These are phyloP conservation scores for Metschnikowia matae DNA, from an alignment of 805 yeast genomes.

Conservation along the genomic window DNA sequence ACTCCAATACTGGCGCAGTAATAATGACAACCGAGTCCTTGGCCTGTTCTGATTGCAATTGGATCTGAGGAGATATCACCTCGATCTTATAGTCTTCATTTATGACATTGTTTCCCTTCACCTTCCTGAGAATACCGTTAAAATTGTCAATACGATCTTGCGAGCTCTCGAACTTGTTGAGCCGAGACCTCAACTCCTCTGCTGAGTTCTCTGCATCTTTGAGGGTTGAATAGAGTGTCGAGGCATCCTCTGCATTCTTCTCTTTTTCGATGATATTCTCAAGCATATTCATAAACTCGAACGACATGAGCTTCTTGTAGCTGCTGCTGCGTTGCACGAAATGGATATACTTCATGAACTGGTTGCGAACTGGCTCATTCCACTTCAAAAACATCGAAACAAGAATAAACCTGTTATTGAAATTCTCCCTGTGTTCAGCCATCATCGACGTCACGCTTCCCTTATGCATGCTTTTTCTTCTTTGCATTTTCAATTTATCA, in stretches of 20 bases:
- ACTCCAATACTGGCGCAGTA: constrained; percentile 68
- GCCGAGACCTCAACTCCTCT: background rate
- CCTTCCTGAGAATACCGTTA: constrained; percentile 27
- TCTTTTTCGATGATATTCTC: constrained; percentile 28
- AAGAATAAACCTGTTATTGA: constrained; percentile 37
- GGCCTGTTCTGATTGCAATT: constrained; percentile 35
- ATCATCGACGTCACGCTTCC: constrained; percentile 8
- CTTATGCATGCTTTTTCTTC: constrained; percentile 5
- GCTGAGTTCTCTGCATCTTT: background rate
- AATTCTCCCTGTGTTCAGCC: constrained; percentile 14
- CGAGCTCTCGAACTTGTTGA: constrained; percentile 10
- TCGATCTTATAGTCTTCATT: constrained; percentile 40
- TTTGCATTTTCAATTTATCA: constrained; percentile 3
- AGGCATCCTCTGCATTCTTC: constrained; percentile 47
- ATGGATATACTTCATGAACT: constrained; percentile 33
- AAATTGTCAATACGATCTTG: constrained; percentile 28
- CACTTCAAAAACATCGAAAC: constrained; percentile 40
- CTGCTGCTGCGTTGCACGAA: constrained; percentile 29
- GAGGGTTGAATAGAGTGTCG: constrained; percentile 8
- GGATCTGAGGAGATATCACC: constrained; percentile 42
- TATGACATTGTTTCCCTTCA: constrained; percentile 21
- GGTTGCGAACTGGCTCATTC: constrained; percentile 36
- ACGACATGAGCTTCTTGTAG: constrained; percentile 29
- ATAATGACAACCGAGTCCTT: constrained; percentile 59
- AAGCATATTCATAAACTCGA: constrained; percentile 31